phyloP scores from a whole-genome alignment of 768 basidiomycete genomes.

The Termitomyces sp. region DNA sequence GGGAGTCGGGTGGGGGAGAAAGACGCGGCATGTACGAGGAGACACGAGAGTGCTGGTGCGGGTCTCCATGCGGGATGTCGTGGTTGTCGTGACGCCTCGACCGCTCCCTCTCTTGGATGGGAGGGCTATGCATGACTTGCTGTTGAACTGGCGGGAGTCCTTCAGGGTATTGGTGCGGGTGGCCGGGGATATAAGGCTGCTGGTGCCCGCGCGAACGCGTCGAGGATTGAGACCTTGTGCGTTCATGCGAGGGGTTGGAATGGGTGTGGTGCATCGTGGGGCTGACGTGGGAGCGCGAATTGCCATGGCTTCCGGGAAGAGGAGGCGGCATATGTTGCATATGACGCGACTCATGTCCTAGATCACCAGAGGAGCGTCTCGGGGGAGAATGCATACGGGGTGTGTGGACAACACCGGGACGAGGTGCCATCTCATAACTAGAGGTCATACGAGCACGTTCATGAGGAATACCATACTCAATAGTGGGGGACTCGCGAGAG shows the following conservation, averaged over 20 bases:
- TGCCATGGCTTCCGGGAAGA: constrained; percentile 25
- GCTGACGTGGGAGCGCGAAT: constrained; percentile 34
- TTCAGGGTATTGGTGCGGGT: constrained; percentile 48
- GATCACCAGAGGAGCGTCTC: constrained; percentile 32
- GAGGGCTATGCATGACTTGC: constrained; percentile 48
- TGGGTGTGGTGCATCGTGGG: constrained; percentile 42
- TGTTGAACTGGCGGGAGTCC: constrained; percentile 40
- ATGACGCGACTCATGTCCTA: constrained; percentile 44
- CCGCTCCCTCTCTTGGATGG: constrained; percentile 42
- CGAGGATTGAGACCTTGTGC: constrained; percentile 47
- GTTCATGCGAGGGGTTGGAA: constrained; percentile 38
- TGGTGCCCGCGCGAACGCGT: constrained; percentile 50
- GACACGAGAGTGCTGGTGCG: constrained; percentile 27
- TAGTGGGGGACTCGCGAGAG: constrained; percentile 32
- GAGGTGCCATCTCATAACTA: constrained; percentile 32
- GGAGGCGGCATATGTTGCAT: constrained; percentile 48
- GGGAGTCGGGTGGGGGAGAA: constrained; percentile 31
- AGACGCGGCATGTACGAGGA: constrained; percentile 28
- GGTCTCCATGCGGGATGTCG: constrained; percentile 24
- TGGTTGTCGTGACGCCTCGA: constrained; percentile 44
- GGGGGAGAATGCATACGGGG: constrained; percentile 34
- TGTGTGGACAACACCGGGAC: constrained; percentile 13
- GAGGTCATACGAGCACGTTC: constrained; percentile 43
- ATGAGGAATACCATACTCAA: constrained; percentile 48
- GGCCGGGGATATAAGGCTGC: constrained; percentile 33